Evolutionary conservation across 139 green algal genomes (phyloP), one percentile per base, ranked within the genome.

Genomic region (Closterium sp.): DNA sequence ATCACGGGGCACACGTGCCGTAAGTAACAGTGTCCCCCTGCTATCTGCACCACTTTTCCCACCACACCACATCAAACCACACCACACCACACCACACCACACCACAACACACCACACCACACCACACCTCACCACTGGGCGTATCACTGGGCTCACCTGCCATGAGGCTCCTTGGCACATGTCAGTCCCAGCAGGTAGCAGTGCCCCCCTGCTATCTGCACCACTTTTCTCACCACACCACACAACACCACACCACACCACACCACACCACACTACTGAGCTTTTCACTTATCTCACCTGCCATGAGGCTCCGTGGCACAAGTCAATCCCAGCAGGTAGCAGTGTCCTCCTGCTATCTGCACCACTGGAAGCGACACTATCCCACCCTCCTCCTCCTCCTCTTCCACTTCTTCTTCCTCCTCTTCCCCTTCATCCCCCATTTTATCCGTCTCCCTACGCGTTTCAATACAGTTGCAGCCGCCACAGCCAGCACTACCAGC

Each of bases 301-400:
- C 42, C 62, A 7, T 45, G 42, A 32, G 13, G 31, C 4, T 31
- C 89, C 11, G 5, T 87, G 11, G 84, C 84, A 87, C n/a, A 87
- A 24, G 90, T 85, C 79, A 93, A 85, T 29, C n/a, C 90, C 85
- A 93, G 84, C 22, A 93, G 90, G 70, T 90, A 93, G 70, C 90
- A 93, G 87, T 93, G 85, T 28, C 90, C 90, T 4, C 85, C 90
- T 73, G 90, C 90, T 27, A 93, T 90, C 85, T 93, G 90, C 87
- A 89, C 70, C 50, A 73, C 50, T 73, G 50, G 50, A 1, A 73
- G 17, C 24, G 50, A 24, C 50, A 73, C 50, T 73, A 73, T 22
- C 50, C 50, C 50, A 10, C 50, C 50, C 50, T 73, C 13, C 50
- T 73, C 50, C 17, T 70, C 45, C 45, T 73, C 50, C 17, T 73